Conservation (phyloP, 257 asterid genomes). For the Solanum habrochaites region DNA sequence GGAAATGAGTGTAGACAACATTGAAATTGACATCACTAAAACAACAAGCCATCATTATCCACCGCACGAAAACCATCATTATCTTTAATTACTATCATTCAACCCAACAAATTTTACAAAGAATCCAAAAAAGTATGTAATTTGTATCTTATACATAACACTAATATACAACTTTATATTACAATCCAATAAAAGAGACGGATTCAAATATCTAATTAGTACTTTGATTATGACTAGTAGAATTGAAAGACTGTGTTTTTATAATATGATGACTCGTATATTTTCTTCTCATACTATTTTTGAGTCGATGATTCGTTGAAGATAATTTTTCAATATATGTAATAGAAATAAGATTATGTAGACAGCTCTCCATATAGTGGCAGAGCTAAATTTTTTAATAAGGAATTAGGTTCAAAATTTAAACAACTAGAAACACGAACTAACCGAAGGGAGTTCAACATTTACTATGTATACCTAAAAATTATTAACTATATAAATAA, state of each 20-base stretch:
- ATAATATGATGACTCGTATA: background rate
- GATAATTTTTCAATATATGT: background rate
- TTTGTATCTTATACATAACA: background rate
- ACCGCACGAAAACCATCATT: conserved; percentile 11
- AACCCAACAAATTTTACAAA: background rate
- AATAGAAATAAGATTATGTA: background rate
- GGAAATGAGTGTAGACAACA: conserved; percentile 5
- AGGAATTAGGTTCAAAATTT: too few relatives aligned
- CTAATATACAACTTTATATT: background rate
- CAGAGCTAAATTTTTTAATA: too few relatives aligned
- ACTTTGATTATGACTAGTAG: background rate
- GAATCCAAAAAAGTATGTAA: background rate
- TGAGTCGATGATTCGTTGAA: background rate
- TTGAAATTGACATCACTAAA: conserved; percentile 11
- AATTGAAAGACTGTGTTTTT: background rate
- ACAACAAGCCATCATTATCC: conserved; percentile 17
- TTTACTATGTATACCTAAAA: too few relatives aligned
- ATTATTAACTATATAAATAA: too few relatives aligned
- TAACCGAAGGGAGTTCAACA: too few relatives aligned
- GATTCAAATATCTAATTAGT: background rate
- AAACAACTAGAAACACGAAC: too few relatives aligned
- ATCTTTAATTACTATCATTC: background rate
- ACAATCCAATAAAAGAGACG: background rate
- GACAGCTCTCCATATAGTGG: background rate
- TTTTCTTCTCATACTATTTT: background rate